Evolutionary conservation across 1,284 basidiomycete genomes (phyloP).

Genomic region (Melampsora larici-populina): DNA sequence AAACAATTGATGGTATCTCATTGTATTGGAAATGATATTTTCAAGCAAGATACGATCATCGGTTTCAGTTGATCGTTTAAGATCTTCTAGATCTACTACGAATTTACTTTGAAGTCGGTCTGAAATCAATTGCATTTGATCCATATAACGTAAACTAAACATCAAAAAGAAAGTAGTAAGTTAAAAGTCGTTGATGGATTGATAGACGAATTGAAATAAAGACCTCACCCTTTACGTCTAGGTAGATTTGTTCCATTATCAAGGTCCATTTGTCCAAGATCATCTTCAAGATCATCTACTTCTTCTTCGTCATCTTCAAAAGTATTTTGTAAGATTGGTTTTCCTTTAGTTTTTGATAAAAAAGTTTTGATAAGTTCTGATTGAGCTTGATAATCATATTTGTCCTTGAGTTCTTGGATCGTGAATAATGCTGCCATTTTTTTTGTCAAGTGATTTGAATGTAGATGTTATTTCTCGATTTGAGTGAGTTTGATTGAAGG

Average conservation of each 20-base stretch:
- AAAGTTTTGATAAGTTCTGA: constrained; percentile 27
- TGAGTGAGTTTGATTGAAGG: no score
- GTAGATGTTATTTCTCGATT: no score
- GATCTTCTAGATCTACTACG: constrained; percentile 73
- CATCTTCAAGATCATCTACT: constrained; percentile 64
- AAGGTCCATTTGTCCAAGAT: constrained; percentile 56
- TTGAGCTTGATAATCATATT: constrained; percentile 36
- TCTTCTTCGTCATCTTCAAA: constrained; percentile 63
- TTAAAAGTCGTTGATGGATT: neutral
- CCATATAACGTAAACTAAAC: constrained; percentile 73
- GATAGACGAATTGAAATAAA: neutral
- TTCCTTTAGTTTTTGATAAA: constrained; percentile 33
- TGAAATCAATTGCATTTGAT: constrained; percentile 83
- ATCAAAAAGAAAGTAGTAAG: neutral
- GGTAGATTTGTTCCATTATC: constrained; percentile 55
- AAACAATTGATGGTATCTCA: constrained; percentile 86
- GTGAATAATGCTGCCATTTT: no score
- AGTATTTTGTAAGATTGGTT: constrained; percentile 14
- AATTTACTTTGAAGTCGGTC: constrained; percentile 86
- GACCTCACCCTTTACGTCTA: neutral
- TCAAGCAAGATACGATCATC: constrained; percentile 25
- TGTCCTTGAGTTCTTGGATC: constrained; percentile 3
- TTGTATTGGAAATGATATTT: constrained; percentile 76
- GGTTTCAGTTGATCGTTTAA: neutral
- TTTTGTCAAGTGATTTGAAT: no score